Evolutionary conservation across 352 stramenopile genomes (phyloP).

Genomic region (Phytopythium mirpurense): DNA sequence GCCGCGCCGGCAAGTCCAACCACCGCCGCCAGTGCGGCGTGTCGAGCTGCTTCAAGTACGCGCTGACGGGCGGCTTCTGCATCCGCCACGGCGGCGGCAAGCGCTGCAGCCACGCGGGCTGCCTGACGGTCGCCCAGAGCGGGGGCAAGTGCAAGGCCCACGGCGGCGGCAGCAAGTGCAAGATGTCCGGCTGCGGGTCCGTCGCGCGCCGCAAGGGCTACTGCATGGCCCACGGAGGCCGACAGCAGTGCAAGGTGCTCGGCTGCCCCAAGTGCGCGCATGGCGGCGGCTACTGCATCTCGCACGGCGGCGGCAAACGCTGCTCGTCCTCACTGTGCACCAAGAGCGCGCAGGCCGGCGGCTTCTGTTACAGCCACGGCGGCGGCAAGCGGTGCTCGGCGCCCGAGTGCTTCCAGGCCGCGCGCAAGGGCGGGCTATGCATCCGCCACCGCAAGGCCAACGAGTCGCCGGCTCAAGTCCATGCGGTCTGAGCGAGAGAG

Average conservation of each 20-base stretch:
- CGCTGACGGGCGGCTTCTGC: constrained; percentile 62
- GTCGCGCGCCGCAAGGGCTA: constrained; percentile 66
- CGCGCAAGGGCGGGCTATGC: constrained; percentile 72
- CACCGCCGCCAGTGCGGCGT: constrained; percentile 61
- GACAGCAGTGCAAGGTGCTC: constrained; percentile 68
- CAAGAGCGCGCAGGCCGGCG: constrained; percentile 71
- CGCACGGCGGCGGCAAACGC: constrained; percentile 64
- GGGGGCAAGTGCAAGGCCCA: constrained; percentile 81
- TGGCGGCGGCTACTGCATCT: constrained; percentile 72
- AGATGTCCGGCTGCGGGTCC: constrained; percentile 40
- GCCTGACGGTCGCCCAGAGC: constrained; percentile 69
- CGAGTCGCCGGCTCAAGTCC: background rate
- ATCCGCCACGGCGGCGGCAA: constrained; percentile 75
- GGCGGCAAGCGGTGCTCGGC: constrained; percentile 69
- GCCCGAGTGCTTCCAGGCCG: constrained; percentile 70
- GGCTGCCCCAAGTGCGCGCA: constrained; percentile 72
- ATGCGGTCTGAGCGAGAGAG: no score
- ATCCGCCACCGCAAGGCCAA: constrained; percentile 60
- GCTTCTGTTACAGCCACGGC: constrained; percentile 78
- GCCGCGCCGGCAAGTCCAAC: constrained; percentile 19
- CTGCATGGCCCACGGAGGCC: constrained; percentile 69
- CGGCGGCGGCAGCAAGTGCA: constrained; percentile 80
- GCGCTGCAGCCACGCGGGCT: constrained; percentile 50
- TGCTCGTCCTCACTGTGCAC: constrained; percentile 44
- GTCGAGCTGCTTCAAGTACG: constrained; percentile 54